Percentiles rank a stretch among this genome's conserved stretches.
Conservation (phyloP, 1,284 basidiomycete genomes). For the Trichosporon sp. region DNA sequence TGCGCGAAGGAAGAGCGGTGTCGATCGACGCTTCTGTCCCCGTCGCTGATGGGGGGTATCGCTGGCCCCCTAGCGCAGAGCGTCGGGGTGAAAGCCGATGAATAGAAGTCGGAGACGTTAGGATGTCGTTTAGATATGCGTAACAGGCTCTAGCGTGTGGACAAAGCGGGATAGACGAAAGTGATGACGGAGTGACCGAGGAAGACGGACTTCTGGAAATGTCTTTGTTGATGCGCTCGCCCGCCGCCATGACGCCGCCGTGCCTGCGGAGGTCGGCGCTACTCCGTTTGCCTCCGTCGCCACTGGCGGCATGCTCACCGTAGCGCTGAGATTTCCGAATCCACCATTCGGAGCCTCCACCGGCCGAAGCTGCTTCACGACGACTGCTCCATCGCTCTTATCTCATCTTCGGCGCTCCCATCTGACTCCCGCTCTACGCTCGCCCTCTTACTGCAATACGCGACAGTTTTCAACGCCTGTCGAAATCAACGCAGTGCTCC, state of each 20-base stretch:
- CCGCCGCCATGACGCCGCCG: background rate
- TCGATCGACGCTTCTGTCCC: too few relatives aligned
- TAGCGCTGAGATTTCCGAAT: background rate
- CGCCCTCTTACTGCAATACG: too few relatives aligned
- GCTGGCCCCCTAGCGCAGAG: too few relatives aligned
- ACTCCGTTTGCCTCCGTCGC: background rate
- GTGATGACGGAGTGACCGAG: background rate
- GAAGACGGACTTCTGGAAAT: background rate
- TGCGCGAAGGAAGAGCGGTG: too few relatives aligned
- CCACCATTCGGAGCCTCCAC: background rate
- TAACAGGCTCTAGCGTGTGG: background rate
- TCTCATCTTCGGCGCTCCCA: too few relatives aligned
- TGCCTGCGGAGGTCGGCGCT: background rate
- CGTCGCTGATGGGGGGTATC: too few relatives aligned
- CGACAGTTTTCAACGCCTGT: too few relatives aligned
- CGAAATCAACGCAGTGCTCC: too few relatives aligned
- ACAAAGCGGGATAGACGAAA: too few relatives aligned
- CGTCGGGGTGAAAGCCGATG: too few relatives aligned
- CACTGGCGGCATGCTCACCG: background rate
- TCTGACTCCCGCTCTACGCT: too few relatives aligned
- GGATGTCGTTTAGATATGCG: background rate
- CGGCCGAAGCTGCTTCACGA: background rate
- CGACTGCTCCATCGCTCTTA: background rate
- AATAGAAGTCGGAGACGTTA: background rate
- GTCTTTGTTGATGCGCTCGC: background rate